Percentiles rank a stretch among this genome's conserved stretches.
phyloP scores from a whole-genome alignment of 495 filamentous ascomycete genomes.

The Polyplosphaeria fusca region DNA sequence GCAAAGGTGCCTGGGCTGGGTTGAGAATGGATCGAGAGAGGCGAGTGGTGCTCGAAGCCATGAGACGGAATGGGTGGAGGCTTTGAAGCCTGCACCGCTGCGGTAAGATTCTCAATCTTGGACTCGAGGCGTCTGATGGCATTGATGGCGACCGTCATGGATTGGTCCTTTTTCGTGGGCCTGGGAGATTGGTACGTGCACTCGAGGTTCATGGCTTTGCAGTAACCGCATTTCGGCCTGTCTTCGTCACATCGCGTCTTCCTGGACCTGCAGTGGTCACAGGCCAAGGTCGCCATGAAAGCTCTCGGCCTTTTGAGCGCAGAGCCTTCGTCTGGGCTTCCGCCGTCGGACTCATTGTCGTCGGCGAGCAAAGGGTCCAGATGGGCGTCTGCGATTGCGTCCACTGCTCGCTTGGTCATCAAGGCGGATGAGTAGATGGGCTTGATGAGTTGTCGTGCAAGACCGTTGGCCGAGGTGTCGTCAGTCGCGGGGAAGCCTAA shows the following conservation, averaged over 20 bases:
- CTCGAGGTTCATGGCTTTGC: slow-evolving; percentile 12
- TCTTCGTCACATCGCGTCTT: slow-evolving; percentile 34
- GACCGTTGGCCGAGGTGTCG: no score
- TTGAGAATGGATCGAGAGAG: slow-evolving; percentile 3
- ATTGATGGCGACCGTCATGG: slow-evolving; percentile 31
- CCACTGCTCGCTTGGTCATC: neutral
- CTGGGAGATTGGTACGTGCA: slow-evolving; percentile 25
- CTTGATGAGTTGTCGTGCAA: no score
- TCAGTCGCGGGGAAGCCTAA: no score
- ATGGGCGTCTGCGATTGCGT: neutral
- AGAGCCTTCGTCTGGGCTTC: neutral
- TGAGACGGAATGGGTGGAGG: neutral
- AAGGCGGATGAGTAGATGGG: no score
- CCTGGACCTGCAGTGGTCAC: slow-evolving; percentile 21
- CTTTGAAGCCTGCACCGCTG: slow-evolving; percentile 3
- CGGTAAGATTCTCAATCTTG: slow-evolving; percentile 28
- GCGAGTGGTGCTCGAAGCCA: neutral
- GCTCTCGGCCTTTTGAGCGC: neutral
- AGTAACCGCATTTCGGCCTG: slow-evolving; percentile 29
- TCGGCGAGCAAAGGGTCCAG: neutral
- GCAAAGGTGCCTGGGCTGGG: neutral
- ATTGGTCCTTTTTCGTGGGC: slow-evolving; percentile 33
- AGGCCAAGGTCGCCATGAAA: neutral
- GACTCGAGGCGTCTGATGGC: slow-evolving; percentile 30
- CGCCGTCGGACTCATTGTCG: neutral